Conservation (phyloP, 139 green algal species). For the Chlorella sorokiniana region DNA sequence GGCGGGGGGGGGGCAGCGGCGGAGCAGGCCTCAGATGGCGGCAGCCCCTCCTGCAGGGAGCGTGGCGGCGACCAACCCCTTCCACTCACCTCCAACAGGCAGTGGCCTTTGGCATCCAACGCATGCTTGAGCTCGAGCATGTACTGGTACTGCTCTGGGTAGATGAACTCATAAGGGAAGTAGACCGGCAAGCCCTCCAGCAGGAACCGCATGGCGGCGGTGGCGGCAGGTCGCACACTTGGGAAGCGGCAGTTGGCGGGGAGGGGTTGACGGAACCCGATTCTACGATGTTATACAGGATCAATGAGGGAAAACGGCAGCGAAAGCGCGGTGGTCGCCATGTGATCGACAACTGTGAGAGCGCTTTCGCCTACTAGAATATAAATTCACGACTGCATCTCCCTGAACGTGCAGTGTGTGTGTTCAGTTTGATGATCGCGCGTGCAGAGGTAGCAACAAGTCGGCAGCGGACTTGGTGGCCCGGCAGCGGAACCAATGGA, state of each 20-base stretch:
- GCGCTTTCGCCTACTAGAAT: no score
- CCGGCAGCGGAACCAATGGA: no score
- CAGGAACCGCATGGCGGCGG: conserved; percentile 84
- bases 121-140: conserved; percentile 98
- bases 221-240: neutral
- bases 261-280: no score
- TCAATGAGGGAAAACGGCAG: no score
- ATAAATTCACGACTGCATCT: no score
- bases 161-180: conserved; percentile 97
- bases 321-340: no score
- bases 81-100: conserved; percentile 87
- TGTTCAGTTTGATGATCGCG: no score
- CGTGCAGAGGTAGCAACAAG: no score
- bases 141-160: conserved; percentile 96
- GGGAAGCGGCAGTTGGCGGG: neutral
- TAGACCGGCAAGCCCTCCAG: conserved; percentile 96
- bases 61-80: neutral
- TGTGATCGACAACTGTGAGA: no score
- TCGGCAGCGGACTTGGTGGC: no score
- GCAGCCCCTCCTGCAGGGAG: neutral
- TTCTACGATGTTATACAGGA: no score
- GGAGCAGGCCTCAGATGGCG: neutral
- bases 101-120: conserved; percentile 96
- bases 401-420: no score
- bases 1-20: neutral